These are phyloP conservation scores for Ophiocordyceps sinensis DNA, from an alignment of 2,329 filamentous ascomycete genomes.

Conservation along the genomic window DNA sequence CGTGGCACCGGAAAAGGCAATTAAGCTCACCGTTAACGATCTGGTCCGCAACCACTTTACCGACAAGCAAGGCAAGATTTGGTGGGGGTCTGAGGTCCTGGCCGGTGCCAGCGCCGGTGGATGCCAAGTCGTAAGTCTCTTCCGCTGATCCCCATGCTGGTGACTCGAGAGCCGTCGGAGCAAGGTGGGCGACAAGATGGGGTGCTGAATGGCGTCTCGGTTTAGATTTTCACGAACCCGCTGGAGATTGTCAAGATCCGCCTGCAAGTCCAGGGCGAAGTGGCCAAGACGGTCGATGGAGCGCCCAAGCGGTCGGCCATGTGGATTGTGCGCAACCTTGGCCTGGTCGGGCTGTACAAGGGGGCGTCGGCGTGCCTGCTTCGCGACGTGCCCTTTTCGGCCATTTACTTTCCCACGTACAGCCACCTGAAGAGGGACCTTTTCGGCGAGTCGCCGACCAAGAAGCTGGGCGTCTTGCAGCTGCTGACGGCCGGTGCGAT, in stretches of 20 bases:
- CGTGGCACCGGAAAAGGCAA: constrained; percentile 98
- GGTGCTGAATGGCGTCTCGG: not conserved
- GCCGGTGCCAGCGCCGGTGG: constrained; percentile 81
- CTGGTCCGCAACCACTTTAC: constrained; percentile 66
- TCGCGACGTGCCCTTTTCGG: constrained; percentile 93
- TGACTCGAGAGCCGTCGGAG: not conserved
- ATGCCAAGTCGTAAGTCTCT: constrained; percentile 77
- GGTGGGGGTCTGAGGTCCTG: constrained; percentile 57
- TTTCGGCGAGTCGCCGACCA: constrained; percentile 76
- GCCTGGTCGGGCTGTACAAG: constrained; percentile 91
- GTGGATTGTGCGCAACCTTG: constrained; percentile 94
- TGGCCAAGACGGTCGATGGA: constrained; percentile 73
- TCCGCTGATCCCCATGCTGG: constrained; percentile 1
- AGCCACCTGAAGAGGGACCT: constrained; percentile 85
- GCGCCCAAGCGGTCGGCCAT: constrained; percentile 81
- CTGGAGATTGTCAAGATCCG: constrained; percentile 99
- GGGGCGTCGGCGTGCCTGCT: constrained; percentile 87
- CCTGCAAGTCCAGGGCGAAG: constrained; percentile 91
- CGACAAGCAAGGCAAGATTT: constrained; percentile 63
- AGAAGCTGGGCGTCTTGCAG: constrained; percentile 82
- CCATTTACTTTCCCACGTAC: constrained; percentile 98
- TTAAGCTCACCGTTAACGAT: constrained; percentile 98
- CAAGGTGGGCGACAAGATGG: not conserved
- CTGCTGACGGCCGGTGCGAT: constrained; percentile 91
- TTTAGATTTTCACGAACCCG: constrained; percentile 85